Conservation (phyloP, 1,139 yeast genomes). For the Geotrichum siamense region DNA sequence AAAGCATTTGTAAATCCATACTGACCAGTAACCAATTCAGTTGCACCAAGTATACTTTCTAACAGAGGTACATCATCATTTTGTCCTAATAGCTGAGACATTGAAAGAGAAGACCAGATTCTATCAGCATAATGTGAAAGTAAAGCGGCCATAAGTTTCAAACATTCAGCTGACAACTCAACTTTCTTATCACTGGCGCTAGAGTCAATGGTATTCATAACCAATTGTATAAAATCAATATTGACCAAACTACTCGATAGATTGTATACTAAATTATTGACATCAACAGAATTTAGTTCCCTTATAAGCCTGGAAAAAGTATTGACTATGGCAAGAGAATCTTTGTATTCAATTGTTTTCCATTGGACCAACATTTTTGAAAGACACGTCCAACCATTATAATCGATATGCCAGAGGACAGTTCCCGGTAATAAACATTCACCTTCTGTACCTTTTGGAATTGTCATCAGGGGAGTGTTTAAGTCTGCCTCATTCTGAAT, state of each 20-base stretch:
- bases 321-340: slow-evolving; percentile 21
- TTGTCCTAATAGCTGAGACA: slow-evolving; percentile 57
- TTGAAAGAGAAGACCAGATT: slow-evolving; percentile 72
- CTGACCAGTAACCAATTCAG: slow-evolving; percentile 64
- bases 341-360: not conserved
- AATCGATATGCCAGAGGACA: not conserved
- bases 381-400: slow-evolving; percentile 4
- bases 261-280: slow-evolving; percentile 40
- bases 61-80: slow-evolving; percentile 47
- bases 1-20: slow-evolving; percentile 58
- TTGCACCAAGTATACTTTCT: slow-evolving; percentile 56
- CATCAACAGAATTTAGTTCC: slow-evolving; percentile 41
- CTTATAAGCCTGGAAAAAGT: slow-evolving; percentile 46
- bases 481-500: not conserved
- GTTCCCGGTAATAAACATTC: not conserved
- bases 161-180: slow-evolving; percentile 42
- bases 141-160: slow-evolving; percentile 47
- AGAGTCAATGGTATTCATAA: slow-evolving; percentile 61
- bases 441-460: slow-evolving; percentile 2
- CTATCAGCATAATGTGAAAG: slow-evolving; percentile 50
- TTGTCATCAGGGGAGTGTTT: not conserved
- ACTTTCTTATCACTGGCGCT: slow-evolving; percentile 52
- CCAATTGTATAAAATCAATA: slow-evolving; percentile 60
- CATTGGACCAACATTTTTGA: slow-evolving; percentile 1
- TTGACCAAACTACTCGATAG: slow-evolving; percentile 56